Evolutionary conservation across 2,329 filamentous ascomycete genomes (phyloP).

Genomic region (Penicillium sp.): DNA sequence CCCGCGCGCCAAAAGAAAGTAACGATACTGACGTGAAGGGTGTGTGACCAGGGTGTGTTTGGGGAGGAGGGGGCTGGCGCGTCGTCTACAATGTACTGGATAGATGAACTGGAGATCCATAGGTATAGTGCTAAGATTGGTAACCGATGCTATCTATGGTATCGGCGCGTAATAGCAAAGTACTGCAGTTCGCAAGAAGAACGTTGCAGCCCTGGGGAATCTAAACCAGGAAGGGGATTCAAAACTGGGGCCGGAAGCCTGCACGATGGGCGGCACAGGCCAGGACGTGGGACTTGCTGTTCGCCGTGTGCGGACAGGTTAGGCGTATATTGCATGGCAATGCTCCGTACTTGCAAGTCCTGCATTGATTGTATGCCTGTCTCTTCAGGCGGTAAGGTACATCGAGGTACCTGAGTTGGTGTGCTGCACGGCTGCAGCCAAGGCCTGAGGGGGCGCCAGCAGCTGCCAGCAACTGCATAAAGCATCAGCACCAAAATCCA

Average conservation of each 20-base stretch:
- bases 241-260: conserved; percentile 7
- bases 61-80: not conserved
- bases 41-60: not conserved
- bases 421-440: not conserved
- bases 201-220: not conserved
- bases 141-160: not conserved
- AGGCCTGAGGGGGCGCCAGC: not conserved
- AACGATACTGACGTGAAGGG: not conserved
- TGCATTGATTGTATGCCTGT: not conserved
- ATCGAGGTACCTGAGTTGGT: not conserved
- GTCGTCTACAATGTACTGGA: not conserved
- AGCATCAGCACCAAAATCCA: not conserved
- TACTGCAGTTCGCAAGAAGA: not conserved
- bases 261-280: conserved; percentile 4
- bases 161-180: conserved; percentile 1
- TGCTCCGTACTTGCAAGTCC: not conserved
- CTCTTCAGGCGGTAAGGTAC: not conserved
- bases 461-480: not conserved
- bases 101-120: not conserved
- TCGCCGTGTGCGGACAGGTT: not conserved
- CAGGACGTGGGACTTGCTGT: not conserved
- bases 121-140: not conserved
- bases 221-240: not conserved
- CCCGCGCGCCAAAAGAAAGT: not conserved
- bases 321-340: not conserved